Evolutionary conservation across 192 early-diverging fungal genomes (phyloP).

Genomic region (Phycomyces blakesleeanus): DNA sequence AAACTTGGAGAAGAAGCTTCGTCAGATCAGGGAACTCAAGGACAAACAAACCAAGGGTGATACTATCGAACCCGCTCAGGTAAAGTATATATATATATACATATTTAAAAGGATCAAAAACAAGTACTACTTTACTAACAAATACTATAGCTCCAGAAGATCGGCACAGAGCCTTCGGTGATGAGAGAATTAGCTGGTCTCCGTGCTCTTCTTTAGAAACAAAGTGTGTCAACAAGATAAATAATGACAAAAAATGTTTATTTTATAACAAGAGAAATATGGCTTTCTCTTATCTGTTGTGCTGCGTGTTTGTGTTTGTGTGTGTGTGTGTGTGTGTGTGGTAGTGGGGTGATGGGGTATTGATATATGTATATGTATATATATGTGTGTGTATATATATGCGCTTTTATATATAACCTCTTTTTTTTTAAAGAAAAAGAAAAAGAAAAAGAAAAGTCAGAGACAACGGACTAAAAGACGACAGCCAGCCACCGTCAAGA

Average conservation of each 20-base stretch:
- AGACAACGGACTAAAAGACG: not conserved
- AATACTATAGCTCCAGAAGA: conserved; percentile 52
- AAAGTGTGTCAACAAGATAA: not conserved
- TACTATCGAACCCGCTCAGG: conserved; percentile 78
- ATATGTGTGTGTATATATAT: not conserved
- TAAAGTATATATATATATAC: conserved; percentile 12
- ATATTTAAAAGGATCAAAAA: not conserved
- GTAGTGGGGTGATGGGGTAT: no score
- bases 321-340: not conserved
- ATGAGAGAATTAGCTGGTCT: conserved; percentile 48
- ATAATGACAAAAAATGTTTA: no score
- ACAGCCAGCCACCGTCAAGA: not conserved
- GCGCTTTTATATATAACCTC: not conserved
- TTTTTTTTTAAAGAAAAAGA: not conserved
- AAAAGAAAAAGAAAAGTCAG: not conserved
- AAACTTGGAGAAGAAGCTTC: conserved; percentile 86
- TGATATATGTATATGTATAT: not conserved
- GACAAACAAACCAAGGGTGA: conserved; percentile 74
- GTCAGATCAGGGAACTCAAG: conserved; percentile 85
- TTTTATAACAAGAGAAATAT: no score
- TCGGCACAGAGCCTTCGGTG: conserved; percentile 55
- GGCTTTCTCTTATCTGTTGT: not conserved
- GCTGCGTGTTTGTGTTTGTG: not conserved
- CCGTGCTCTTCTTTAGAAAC: not conserved
- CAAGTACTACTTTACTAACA: not conserved